Percentiles rank a stretch among this genome's conserved stretches.
Evolutionary conservation across 768 basidiomycete species (phyloP).

Genomic region (Auriculariales sp.): DNA sequence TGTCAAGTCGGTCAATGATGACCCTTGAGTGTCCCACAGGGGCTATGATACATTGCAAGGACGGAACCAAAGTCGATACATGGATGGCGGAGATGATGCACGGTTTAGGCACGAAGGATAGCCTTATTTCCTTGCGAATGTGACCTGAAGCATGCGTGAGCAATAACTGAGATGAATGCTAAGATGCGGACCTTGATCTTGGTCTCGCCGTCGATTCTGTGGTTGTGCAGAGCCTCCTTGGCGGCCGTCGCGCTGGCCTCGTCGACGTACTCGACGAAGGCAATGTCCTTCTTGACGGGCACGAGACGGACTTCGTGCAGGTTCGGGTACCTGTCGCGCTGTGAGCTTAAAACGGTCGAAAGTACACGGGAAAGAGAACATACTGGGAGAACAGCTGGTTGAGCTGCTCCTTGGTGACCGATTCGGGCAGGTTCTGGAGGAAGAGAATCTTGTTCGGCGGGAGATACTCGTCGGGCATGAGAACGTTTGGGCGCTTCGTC

Average conservation of each 20-base stretch:
- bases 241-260: slow-evolving; percentile 82
- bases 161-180: background rate
- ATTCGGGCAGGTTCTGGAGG: slow-evolving; percentile 91
- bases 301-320: slow-evolving; percentile 96
- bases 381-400: slow-evolving; percentile 84
- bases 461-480: slow-evolving; percentile 99
- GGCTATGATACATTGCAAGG: too few relatives aligned
- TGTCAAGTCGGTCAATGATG: too few relatives aligned
- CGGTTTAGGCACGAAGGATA: too few relatives aligned
- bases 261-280: slow-evolving; percentile 96
- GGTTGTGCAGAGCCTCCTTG: slow-evolving; percentile 94
- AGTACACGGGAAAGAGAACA: slow-evolving; percentile 15
- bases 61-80: too few relatives aligned
- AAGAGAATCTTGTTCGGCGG: slow-evolving; percentile 99
- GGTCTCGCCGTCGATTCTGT: slow-evolving; percentile 92
- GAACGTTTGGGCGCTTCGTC: slow-evolving; percentile 69
- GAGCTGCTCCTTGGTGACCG: slow-evolving; percentile 83
- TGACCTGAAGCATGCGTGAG: slow-evolving; percentile 30
- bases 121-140: slow-evolving; percentile 54
- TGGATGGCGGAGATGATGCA: too few relatives aligned
- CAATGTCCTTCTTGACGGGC: slow-evolving; percentile 92
- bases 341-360: background rate
- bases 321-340: slow-evolving; percentile 64
- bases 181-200: slow-evolving; percentile 74
- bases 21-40: too few relatives aligned